phyloP scores from a whole-genome alignment of 768 basidiomycete species.

The Lentinula edodes region DNA sequence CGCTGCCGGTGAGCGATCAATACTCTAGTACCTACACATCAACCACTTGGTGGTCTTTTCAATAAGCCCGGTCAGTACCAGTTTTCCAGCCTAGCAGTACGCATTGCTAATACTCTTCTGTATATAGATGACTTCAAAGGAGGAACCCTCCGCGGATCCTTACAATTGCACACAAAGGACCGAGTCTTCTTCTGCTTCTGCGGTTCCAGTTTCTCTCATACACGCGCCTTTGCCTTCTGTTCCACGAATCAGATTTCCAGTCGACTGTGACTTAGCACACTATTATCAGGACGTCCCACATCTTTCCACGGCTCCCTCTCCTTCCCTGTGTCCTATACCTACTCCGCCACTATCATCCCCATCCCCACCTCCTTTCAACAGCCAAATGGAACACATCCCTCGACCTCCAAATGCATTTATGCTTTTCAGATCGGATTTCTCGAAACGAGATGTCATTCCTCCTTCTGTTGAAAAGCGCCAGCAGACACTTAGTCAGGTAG shows the following conservation, averaged over 20 bases:
- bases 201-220: not conserved
- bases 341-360: constrained; percentile 1
- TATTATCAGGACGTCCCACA: not conserved
- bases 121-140: not conserved
- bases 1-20: not conserved
- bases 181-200: not conserved
- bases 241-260: not conserved
- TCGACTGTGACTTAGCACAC: not conserved
- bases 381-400: constrained; percentile 41
- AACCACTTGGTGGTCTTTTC: not conserved
- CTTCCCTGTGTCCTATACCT: not conserved
- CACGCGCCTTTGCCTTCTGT: not conserved
- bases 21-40: not conserved
- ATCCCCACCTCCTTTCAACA: not conserved
- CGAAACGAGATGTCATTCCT: constrained; percentile 42
- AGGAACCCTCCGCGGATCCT: not conserved
- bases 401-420: constrained; percentile 85
- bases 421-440: constrained; percentile 67
- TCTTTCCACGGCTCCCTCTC: not conserved
- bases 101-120: not conserved
- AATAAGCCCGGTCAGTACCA: not conserved
- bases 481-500: constrained; percentile 66
- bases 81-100: not conserved
- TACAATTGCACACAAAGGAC: not conserved
- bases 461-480: constrained; percentile 57